Conservation (phyloP, 2,329 filamentous ascomycete species). For the Seiridium cupressi region DNA sequence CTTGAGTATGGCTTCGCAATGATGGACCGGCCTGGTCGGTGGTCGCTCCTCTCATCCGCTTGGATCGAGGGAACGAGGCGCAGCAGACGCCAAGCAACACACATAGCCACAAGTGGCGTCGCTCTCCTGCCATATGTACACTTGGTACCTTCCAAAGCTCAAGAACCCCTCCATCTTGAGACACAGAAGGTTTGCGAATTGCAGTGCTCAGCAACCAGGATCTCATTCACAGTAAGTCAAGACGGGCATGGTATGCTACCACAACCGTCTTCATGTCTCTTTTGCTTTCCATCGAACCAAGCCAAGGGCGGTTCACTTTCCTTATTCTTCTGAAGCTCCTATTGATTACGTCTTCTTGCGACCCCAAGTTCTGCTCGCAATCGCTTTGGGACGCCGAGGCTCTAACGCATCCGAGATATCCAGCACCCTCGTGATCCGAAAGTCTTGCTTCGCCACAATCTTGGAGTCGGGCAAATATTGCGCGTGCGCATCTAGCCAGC, state of each 20-base stretch:
- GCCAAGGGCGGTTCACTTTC: too few species aligned
- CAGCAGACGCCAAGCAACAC: neutral
- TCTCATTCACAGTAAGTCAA: neutral
- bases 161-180: slow-evolving; percentile 1
- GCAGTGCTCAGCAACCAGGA: neutral
- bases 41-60: too few species aligned
- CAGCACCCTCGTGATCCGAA: slow-evolving; percentile 1
- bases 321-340: too few species aligned
- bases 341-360: neutral
- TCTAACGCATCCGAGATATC: slow-evolving; percentile 3
- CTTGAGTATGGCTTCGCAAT: too few species aligned
- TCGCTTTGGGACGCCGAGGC: neutral
- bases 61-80: neutral
- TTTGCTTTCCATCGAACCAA: too few species aligned
- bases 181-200: slow-evolving; percentile 7
- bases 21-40: too few species aligned
- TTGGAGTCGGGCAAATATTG: neutral
- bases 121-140: neutral
- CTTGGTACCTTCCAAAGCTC: too few species aligned
- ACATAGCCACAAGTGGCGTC: neutral
- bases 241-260: neutral
- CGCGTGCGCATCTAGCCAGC: too few species aligned
- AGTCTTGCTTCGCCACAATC: slow-evolving; percentile 2
- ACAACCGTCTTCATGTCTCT: too few species aligned
- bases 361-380: neutral